Evolutionary conservation across 2,329 filamentous ascomycete species (phyloP), one percentile per base, ranked within the genome.

Genomic region (Ceratocystis albifundus): DNA sequence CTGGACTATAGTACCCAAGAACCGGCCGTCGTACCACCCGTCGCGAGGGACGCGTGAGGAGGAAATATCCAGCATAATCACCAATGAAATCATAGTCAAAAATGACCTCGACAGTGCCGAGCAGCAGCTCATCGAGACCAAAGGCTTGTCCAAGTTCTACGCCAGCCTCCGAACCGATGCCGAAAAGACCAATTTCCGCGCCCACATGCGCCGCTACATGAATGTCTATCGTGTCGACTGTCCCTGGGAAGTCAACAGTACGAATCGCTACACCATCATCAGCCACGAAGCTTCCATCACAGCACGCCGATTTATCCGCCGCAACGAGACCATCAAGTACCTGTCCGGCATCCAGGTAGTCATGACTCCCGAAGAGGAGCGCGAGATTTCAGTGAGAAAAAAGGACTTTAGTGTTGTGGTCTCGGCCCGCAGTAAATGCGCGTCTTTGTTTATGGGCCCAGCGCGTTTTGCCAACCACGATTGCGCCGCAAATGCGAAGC

Each of bases 341-440:
- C 81, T 99, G 6, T 88, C 85, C 6, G 94, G 94, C 1, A 94
- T 95, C 12, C 89, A 96, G 72, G 93, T 99, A 28, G 84, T 88
- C 48, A 94, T 99, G 78, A 96, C 92, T 0, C 86, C 89, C 41
- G 89, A 96, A 74, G 93, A 99, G 75, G 94, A 97, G 74, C 82
- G 85, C 69, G 85, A 89, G 66, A 83, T 97, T 67, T 88, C 90
- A 30, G 76, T 86, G 69, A 87, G 86, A 68, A 88, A 94, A 73
- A 92, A 93, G 73, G 94, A 99, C 74, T 99, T 99, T 74, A 96
- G 92, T 74, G 92, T 99, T 69, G 92, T 99, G 41, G 89, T 96
- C 73, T 96, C 92, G 69, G 93, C 90, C 70, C 84, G 94, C 67
- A 93, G 89, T 76, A 96, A 96, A 76, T 88, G 88, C 68, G 88